Base-by-base conservation (phyloP, 306 rosid genomes). In the Prunus salicina region DNA sequence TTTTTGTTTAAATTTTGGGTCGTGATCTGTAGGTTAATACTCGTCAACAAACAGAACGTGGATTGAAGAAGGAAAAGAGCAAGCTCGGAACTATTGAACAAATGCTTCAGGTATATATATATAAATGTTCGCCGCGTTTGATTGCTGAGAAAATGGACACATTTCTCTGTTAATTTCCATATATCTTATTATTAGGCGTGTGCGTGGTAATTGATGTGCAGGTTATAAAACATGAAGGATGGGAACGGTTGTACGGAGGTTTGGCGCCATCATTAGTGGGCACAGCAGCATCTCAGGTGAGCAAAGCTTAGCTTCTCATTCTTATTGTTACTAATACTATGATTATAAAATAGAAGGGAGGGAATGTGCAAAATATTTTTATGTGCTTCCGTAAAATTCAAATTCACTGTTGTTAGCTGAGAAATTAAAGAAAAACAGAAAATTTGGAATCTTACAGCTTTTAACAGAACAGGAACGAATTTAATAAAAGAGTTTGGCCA, bases 11-110 rank as follows among this genome's bases (percentile, higher is more conserved):
- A 32, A 16, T 46, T 50, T 19, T 20, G 50, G 22, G 49, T 47
- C 67, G 78, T 83, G 82, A 81, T 90, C 86, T 83, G 27, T 64
- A 92, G 98, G 87, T 92, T 57, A 95, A 95, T 73, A 92, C 97
- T 76, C 99, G 99, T 46, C 99, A 95, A 80, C 97, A 95, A 73
- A 92, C 97, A 27, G 92, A 95, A 76, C 97, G 96, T 84, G 97
- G 87, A 85, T 88, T 76, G 69, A 89, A 90, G 86, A 87, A 86
- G 81, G 80, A 63, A 51, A 87, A 63, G 60, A 87, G 82, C 79
- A 88, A 80, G 77, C 76, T 76, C 3, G 95, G 97, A 74, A 84
- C 97, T 34, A 67, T 92, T 58, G 75, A 77, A 8, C 87, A 68
- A 86, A 86, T 91, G 91, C 84, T 86, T 76, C 92, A 92, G 98